Conservation (phyloP, 2,329 filamentous ascomycete genomes). For the Talaromyces sp. region DNA sequence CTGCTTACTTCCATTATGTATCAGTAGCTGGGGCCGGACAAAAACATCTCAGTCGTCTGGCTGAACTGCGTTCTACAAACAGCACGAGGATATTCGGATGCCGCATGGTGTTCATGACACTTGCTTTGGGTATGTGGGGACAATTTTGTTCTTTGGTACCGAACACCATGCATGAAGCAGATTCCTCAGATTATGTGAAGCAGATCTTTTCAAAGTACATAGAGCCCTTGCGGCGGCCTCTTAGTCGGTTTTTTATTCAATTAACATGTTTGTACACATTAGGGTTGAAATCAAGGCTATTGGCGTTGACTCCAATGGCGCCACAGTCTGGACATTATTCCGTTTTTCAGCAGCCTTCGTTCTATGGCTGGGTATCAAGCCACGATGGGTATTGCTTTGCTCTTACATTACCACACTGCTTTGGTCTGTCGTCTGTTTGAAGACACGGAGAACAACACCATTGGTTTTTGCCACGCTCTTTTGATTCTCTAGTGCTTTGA, state of each 20-base stretch:
- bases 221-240: background rate
- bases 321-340: too few species aligned
- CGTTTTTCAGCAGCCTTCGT: too few species aligned
- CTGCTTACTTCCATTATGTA: background rate
- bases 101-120: background rate
- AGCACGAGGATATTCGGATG: background rate
- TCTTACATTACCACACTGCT: too few species aligned
- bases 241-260: background rate
- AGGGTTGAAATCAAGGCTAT: background rate
- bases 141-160: background rate
- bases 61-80: background rate
- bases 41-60: background rate
- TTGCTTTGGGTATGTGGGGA: background rate
- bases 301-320: background rate
- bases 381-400: too few species aligned
- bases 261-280: background rate
- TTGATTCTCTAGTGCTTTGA: too few species aligned
- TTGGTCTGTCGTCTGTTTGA: too few species aligned
- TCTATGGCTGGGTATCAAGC: too few species aligned
- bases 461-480: too few species aligned
- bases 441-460: too few species aligned
- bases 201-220: background rate
- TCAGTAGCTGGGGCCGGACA: background rate
- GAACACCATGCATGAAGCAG: background rate
- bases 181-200: background rate